Evolutionary conservation across 1,139 yeast species (phyloP), one percentile per base, ranked within the genome.

Genomic region (Torulaspora pretoriensis): DNA sequence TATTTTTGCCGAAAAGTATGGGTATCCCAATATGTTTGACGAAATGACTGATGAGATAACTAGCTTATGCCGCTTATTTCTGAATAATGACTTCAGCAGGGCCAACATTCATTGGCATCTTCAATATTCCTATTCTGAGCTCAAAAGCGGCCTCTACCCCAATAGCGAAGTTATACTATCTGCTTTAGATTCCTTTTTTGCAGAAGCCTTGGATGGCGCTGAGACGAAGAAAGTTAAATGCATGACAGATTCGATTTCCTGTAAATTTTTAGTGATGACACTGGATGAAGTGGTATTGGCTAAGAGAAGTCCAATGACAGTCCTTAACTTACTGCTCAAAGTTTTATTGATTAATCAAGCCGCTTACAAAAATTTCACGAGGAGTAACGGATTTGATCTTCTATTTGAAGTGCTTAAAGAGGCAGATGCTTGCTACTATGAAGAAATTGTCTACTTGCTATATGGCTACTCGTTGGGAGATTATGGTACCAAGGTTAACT

Each of bases 181-280:
- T 6, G 45, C 58, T 3, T 23, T 59, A 1, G 53, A 54, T 23
- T 23, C 29, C 10, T 39, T 50, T 2, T 46, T 54, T 22, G 26
- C 34, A 7, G 42, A 49, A 9, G 37, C 31, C n/a, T 30, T 57
- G 12, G 39, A 45, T 3, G 35, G 43, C 36, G 37, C 35, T 48
- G 43, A 57, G 40, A 3, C 42, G 45, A 41, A 49, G 24, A n/a
- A 48, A 44, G 12, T 46, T 41, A 12, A 45, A 45, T 14, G 57
- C 43, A 68, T 83, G 35, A 72, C 81, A 9, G 70, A 79, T 38
- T 71, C 83, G 0, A 71, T 83, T 5, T 77, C 86, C 0, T 72
- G 80, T 3, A 83, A 82, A 58, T 81, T 89, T 83, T 67, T 81
- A 1, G 61, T 84, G n/a, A 63, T 83, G 26, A 61, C 83, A 2